Evolutionary conservation across 1,284 basidiomycete species (phyloP), one percentile per base, ranked within the genome.

Genomic region (Ganoderma sp.): DNA sequence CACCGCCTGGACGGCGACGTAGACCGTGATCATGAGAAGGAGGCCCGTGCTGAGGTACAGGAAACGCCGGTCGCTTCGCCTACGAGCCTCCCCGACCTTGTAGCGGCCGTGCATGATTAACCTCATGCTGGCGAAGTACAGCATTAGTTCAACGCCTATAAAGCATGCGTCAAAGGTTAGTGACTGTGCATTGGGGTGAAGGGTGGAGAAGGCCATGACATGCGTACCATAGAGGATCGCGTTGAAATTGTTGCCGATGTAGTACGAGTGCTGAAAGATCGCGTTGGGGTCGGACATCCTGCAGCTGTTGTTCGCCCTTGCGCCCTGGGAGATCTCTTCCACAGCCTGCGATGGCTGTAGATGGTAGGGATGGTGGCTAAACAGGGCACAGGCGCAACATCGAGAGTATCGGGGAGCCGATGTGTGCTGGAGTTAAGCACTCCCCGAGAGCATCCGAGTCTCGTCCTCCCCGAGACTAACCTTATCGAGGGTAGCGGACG

Each of bases 11-110:
- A 66, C 65, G 22, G 73, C 69, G 43, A 72, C 48, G 56, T 71
- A 71, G 22, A 72, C 67, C 12, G 73, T 73, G 67, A 66, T 72
- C 57, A 73, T 65, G 34, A 69, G 10, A 10, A 75, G 67, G 3
- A 71, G 52, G 25, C 65, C 68, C 2, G 72, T 73, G 66, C 73
- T 75, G 71, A 73, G 70, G 41, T 42, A 63, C 37, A 75, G 59
- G 61, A 70, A 72, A 67, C 71, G 15, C 10, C 60, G 22, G 34
- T 25, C 41, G 34, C 57, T 39, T 9, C 32, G 37, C 42, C 28
- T 14, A 32, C 45, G 43, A 19, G 34, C 25, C 15, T 37, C 17
- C n/a, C 43, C 28, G 22, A 25, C 32, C 25, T 7, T 25, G 25
- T 2, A 15, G 14, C 43, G 41, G 28, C 10, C 19, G 15, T 48